Evolutionary conservation across 2,329 filamentous ascomycete species (phyloP).

Genomic region (Pyrenophora seminiperda): DNA sequence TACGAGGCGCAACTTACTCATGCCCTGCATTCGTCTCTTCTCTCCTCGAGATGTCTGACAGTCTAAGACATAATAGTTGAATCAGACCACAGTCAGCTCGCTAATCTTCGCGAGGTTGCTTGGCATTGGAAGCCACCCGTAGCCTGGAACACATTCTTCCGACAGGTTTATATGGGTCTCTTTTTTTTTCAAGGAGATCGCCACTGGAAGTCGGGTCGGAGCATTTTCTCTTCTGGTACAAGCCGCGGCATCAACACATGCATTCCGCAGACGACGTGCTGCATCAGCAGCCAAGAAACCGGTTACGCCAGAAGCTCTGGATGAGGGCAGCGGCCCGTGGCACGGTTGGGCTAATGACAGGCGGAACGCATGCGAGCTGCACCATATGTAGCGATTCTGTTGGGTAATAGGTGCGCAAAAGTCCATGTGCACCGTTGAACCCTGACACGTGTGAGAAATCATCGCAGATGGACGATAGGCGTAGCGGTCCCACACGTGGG

Average conservation of each 20-base stretch:
- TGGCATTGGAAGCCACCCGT: not conserved
- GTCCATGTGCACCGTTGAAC: not conserved
- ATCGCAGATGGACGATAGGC: not conserved
- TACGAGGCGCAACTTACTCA: no score
- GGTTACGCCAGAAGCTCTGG: not conserved
- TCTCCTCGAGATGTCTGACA: no score
- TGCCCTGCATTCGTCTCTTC: no score
- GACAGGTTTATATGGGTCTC: not conserved
- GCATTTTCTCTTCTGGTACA: not conserved
- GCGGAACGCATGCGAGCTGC: not conserved
- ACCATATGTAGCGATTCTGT: not conserved
- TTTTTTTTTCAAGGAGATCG: not conserved
- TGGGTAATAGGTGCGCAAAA: constrained; percentile 1
- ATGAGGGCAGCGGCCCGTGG: constrained; percentile 11
- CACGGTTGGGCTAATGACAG: constrained; percentile 1
- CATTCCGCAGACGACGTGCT: constrained; percentile 2
- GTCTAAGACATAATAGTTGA: not conserved
- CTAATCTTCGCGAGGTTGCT: constrained; percentile 1
- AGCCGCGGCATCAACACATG: constrained; percentile 4
- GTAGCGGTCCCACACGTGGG: constrained; percentile 4
- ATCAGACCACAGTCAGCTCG: not conserved
- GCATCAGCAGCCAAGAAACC: constrained; percentile 1
- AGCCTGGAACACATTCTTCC: constrained; percentile 2
- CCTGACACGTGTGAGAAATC: not conserved
- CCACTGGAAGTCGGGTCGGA: not conserved